These are phyloP conservation scores for Globisporangium spiculum DNA, from an alignment of 352 stramenopile genomes.

Conservation along the genomic window DNA sequence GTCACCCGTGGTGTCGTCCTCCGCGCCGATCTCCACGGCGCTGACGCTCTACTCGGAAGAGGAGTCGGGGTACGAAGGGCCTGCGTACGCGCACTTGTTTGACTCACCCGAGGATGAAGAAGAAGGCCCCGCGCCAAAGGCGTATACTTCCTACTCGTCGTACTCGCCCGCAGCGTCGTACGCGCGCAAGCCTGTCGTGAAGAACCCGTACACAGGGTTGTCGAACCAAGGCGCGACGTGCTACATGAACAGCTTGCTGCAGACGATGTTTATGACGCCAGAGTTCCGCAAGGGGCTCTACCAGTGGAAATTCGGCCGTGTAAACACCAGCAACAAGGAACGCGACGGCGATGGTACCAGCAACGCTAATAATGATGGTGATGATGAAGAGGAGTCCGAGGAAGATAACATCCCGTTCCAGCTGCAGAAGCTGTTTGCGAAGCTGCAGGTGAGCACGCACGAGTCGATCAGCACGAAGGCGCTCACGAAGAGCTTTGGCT, in stretches of 20 bases:
- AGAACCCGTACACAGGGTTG: conserved; percentile 71
- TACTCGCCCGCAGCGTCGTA: conserved; percentile 7
- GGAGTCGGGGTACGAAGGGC: conserved; percentile 13
- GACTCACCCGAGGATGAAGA: conserved; percentile 33
- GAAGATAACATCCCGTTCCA: conserved; percentile 87
- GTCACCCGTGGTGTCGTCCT: conserved; percentile 5
- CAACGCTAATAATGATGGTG: conserved; percentile 26
- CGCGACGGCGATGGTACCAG: background rate
- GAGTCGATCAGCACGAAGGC: conserved; percentile 77
- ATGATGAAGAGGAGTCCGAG: conserved; percentile 44
- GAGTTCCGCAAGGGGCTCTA: conserved; percentile 86
- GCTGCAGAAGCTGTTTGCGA: conserved; percentile 91
- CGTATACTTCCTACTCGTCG: conserved; percentile 17
- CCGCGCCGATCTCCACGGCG: conserved; percentile 34
- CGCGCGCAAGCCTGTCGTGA: conserved; percentile 1
- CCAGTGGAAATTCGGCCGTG: conserved; percentile 39
- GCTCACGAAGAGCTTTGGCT: conserved; percentile 91
- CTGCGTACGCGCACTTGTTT: conserved; percentile 50
- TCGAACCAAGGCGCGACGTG: conserved; percentile 92
- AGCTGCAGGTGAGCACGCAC: conserved; percentile 79
- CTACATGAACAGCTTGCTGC: conserved; percentile 93
- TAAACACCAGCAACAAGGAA: conserved; percentile 7
- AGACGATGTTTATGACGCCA: conserved; percentile 91
- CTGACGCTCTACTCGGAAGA: conserved; percentile 44
- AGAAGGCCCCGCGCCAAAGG: conserved; percentile 6